A percentile compares a stretch with the other conserved stretches of the same genome.
These are phyloP conservation scores for Globisporangium splendens DNA, from an alignment of 352 stramenopile species.

Conservation along the genomic window DNA sequence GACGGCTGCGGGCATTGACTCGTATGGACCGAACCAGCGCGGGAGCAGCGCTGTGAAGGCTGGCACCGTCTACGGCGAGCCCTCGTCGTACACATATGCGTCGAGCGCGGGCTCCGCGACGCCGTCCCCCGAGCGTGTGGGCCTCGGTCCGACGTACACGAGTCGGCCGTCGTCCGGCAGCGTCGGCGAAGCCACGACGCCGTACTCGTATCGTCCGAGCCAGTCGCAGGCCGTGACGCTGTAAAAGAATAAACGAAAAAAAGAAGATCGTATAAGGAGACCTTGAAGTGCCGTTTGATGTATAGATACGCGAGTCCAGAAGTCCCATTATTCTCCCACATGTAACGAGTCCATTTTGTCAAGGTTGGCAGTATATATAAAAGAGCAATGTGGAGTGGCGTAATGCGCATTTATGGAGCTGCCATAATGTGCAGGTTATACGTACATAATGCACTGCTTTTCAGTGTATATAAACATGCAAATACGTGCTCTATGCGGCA, in stretches of 20 bases:
- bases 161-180: conserved; percentile 8
- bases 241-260: background rate
- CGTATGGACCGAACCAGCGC: background rate
- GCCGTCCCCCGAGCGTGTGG: background rate
- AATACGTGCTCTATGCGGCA: no score
- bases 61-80: background rate
- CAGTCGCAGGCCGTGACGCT: conserved; percentile 13
- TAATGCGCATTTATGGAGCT: no score
- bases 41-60: background rate
- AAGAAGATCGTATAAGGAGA: background rate
- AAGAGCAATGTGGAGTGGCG: no score
- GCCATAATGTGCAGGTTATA: no score
- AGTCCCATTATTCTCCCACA: no score
- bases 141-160: background rate
- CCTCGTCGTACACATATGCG: conserved; percentile 1
- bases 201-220: conserved; percentile 4
- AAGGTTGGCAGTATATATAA: no score
- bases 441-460: no score
- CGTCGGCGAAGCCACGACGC: conserved; percentile 6
- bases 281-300: background rate
- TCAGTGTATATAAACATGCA: no score
- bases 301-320: background rate
- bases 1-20: background rate
- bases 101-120: background rate
- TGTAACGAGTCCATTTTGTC: no score